Percentiles rank a stretch among this genome's conserved stretches.
phyloP scores from a whole-genome alignment of 2,329 filamentous ascomycete genomes.

The Fusarium ambrosium region DNA sequence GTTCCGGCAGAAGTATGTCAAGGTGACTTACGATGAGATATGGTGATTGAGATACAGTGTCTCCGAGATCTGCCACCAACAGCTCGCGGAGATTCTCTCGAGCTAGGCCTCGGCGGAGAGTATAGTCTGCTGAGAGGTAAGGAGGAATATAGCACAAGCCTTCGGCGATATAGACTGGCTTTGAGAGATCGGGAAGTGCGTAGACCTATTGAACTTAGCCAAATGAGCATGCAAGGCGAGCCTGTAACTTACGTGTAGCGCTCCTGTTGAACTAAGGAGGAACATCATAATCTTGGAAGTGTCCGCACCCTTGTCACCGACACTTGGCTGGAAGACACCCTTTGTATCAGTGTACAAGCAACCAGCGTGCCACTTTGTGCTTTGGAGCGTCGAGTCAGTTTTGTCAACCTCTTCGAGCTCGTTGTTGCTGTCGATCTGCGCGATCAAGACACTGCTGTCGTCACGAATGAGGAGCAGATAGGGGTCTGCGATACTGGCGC shows the following conservation, averaged over 20 bases:
- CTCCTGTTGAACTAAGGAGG: constrained; percentile 80
- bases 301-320: constrained; percentile 56
- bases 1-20: fast-evolving
- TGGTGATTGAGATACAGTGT: constrained; percentile 76
- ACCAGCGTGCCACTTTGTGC: constrained; percentile 84
- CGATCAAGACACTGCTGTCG: constrained; percentile 83
- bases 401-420: constrained; percentile 88
- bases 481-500: constrained; percentile 87
- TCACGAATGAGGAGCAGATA: constrained; percentile 87
- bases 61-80: constrained; percentile 86
- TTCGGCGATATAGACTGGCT: constrained; percentile 80
- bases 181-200: constrained; percentile 78
- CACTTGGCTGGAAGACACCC: constrained; percentile 64
- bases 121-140: constrained; percentile 78
- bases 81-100: constrained; percentile 84
- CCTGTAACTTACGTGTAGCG: constrained; percentile 73
- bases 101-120: constrained; percentile 75
- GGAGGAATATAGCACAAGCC: constrained; percentile 84
- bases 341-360: constrained; percentile 82
- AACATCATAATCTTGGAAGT: constrained; percentile 76
- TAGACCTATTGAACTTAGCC: constrained; percentile 71
- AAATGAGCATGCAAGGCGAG: fast-evolving
- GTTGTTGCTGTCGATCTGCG: constrained; percentile 80
- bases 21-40: constrained; percentile 79
- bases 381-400: constrained; percentile 66